Evolutionary conservation across 495 filamentous ascomycete species (phyloP), one percentile per base, ranked within the genome.

Genomic region (Xylaria longipes): DNA sequence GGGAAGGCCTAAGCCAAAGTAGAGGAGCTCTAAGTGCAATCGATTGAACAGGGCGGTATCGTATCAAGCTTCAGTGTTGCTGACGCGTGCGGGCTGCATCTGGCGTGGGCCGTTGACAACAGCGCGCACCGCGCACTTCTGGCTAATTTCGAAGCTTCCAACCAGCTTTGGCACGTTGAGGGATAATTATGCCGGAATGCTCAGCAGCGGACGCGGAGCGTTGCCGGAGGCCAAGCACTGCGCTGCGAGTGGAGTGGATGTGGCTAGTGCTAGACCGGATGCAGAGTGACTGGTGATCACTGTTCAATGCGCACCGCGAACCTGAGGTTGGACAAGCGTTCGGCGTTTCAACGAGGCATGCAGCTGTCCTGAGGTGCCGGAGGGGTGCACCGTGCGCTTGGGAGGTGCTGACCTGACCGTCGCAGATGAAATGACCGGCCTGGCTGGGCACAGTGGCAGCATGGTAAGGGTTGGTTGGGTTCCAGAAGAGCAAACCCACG

Each of bases 311-410:
- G 65, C 65, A 62, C 54, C 20, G 39, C 56, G 57, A 62, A 63
- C 68, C 57, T 63, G 39, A 54, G 68, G 45, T 70, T 29, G 54
- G 57, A 41, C 31, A 29, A 41, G 29, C 57, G 39, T 48, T 50
- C 43, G 63, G 63, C 46, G 63, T 66, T 66, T 66, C 63, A 66
- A 66, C 63, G 29, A 52, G 20, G 45, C 20, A 52, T 39, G 63
- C 60, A 25, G 9, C 17, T 37, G 46, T 37, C 25, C 20, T n/a
- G 57, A 11, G 63, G 63, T 48, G 43, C 31, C 17, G 29, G 27
- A 25, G 11, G 29, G 39, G 54, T 11, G 67, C 52, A 61, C 67
- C 22, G 68, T 70, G 57, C 57, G 31, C 31, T 12, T 60, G n/a
- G 35, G 35, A 14, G 8, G 15, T 58, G 39, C 39, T n/a, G 66